These are phyloP conservation scores for Haplosporangium gracile DNA, from an alignment of 192 early-diverging fungal species.

Conservation along the genomic window DNA sequence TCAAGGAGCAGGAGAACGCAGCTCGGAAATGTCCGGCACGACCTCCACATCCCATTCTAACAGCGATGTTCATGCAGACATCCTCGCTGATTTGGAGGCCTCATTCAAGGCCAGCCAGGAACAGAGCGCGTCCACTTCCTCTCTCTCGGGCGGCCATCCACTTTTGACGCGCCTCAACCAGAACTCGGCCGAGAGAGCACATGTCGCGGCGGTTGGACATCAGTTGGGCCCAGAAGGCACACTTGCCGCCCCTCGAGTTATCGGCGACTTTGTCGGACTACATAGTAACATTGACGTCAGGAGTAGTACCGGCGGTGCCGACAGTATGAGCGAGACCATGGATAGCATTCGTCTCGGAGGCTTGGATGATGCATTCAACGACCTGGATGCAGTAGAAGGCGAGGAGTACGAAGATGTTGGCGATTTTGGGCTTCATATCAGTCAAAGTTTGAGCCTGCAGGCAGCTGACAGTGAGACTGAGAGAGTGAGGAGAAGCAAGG, in stretches of 20 bases:
- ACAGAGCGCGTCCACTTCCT: neutral
- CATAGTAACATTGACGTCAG: neutral
- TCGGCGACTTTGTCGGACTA: conserved; percentile 31
- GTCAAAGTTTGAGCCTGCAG: neutral
- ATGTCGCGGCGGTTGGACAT: conserved; percentile 19
- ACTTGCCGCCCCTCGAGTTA: conserved; percentile 19
- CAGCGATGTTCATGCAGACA: conserved; percentile 1
- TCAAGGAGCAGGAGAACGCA: conserved; percentile 7
- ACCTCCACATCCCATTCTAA: neutral
- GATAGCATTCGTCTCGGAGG: conserved; percentile 25
- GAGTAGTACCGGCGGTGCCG: neutral
- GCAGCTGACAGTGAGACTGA: neutral
- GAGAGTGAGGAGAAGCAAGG: neutral
- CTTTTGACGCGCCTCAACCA: conserved; percentile 39
- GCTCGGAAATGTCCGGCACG: neutral
- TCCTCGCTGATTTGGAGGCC: conserved; percentile 14
- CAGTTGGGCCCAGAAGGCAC: conserved; percentile 29
- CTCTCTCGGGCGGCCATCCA: neutral
- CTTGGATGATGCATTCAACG: conserved; percentile 31
- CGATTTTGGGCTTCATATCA: conserved; percentile 4
- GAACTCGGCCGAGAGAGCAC: conserved; percentile 31
- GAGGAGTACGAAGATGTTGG: conserved; percentile 1
- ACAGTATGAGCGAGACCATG: conserved; percentile 16
- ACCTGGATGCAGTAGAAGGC: conserved; percentile 26
- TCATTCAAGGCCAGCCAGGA: conserved; percentile 10